Conservation (phyloP, 768 basidiomycete genomes). For the Calocybe indica region DNA sequence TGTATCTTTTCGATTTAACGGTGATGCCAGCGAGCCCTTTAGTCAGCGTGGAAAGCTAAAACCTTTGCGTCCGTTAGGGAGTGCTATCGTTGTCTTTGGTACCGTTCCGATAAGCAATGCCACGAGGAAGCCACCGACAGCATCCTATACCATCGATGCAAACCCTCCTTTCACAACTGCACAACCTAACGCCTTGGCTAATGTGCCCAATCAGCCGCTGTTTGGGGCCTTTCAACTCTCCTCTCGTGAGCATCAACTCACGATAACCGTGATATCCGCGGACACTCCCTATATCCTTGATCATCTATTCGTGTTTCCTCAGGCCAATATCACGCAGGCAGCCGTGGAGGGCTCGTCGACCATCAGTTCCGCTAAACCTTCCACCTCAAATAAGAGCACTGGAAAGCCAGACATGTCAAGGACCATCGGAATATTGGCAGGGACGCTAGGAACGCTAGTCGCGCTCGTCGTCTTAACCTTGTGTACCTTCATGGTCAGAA, state of each 20-base stretch:
- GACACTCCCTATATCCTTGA: conserved; percentile 34
- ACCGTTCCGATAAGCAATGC: conserved; percentile 35
- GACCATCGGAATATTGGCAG: too few species aligned
- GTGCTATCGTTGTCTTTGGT: conserved; percentile 39
- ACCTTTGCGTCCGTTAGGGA: conserved; percentile 23
- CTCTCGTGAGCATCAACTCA: conserved; percentile 26
- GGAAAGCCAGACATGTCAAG: too few species aligned
- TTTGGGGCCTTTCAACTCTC: conserved; percentile 27
- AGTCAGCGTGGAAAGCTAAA: neutral
- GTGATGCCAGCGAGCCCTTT: conserved; percentile 15
- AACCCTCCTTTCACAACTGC: conserved; percentile 24
- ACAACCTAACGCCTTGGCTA: conserved; percentile 25
- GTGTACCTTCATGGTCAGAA: too few species aligned
- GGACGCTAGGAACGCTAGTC: too few species aligned
- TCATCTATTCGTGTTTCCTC: conserved; percentile 25
- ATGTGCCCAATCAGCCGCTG: conserved; percentile 35
- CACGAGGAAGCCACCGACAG: conserved; percentile 28
- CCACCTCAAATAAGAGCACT: too few species aligned
- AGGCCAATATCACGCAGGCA: too few species aligned
- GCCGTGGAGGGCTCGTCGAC: too few species aligned
- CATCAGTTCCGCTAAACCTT: too few species aligned
- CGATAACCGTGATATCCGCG: conserved; percentile 29
- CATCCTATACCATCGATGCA: conserved; percentile 33
- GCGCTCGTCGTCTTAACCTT: too few species aligned
- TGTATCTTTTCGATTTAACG: conserved; percentile 30